Conservation (phyloP, 768 basidiomycete genomes). For the Gloeostereum incarnatum region DNA sequence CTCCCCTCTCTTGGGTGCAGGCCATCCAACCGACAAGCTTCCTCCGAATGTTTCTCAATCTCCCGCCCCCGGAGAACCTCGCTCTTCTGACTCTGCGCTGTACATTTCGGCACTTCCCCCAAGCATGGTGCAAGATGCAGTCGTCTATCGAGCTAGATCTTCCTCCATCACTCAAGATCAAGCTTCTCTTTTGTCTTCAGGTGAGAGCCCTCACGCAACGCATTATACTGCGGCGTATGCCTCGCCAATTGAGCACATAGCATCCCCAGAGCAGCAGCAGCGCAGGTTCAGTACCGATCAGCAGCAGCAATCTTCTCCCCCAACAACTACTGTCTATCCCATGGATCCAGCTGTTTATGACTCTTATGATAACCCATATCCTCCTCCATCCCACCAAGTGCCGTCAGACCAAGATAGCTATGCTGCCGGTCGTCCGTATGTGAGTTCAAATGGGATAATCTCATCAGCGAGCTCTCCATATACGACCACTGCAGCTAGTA, state of each 20-base stretch:
- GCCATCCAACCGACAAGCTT: not conserved
- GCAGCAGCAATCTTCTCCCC: too few relatives aligned
- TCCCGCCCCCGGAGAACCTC: not conserved
- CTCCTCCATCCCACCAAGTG: too few relatives aligned
- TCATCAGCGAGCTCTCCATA: conserved; percentile 5
- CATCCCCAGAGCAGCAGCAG: too few relatives aligned
- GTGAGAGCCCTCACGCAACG: not conserved
- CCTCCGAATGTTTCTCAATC: not conserved
- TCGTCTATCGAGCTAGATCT: conserved; percentile 4
- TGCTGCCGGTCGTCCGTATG: too few relatives aligned
- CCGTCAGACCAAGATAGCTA: too few relatives aligned
- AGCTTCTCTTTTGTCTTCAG: not conserved
- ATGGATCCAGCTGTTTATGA: too few relatives aligned
- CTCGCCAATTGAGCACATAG: too few relatives aligned
- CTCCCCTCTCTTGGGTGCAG: not conserved
- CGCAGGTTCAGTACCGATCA: too few relatives aligned
- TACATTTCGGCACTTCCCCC: not conserved
- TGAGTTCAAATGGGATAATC: conserved; percentile 3
- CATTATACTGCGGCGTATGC: too few relatives aligned
- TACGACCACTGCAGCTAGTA: conserved; percentile 2
- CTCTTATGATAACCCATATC: too few relatives aligned
- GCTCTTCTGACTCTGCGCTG: too few relatives aligned
- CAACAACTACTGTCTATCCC: too few relatives aligned
- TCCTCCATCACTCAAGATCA: conserved; percentile 4
- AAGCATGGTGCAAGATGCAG: not conserved